phyloP scores from a whole-genome alignment of 495 filamentous ascomycete species.

The Massariosphaeria phaeospora region DNA sequence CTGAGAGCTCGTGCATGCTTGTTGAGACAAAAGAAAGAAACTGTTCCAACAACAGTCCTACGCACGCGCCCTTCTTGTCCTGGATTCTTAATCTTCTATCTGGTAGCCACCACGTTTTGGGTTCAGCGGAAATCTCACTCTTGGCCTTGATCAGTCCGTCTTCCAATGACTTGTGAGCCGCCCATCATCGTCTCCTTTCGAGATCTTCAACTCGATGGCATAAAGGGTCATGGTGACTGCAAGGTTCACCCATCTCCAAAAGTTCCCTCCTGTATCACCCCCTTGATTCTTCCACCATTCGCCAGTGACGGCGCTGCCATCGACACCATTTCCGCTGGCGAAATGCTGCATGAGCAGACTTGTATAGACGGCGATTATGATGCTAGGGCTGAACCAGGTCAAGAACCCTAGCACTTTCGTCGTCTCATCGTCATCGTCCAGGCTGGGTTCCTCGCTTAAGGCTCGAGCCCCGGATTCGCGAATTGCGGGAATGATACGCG shows the following conservation, averaged over 20 bases:
- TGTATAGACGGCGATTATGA: slow-evolving; percentile 94
- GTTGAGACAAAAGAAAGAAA: not conserved
- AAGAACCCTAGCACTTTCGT: slow-evolving; percentile 72
- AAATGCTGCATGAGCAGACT: slow-evolving; percentile 95
- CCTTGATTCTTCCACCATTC: slow-evolving; percentile 85
- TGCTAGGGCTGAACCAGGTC: slow-evolving; percentile 87
- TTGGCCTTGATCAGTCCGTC: slow-evolving; percentile 54
- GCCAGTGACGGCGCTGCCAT: slow-evolving; percentile 48
- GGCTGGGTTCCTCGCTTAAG: slow-evolving; percentile 71
- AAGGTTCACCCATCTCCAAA: slow-evolving; percentile 91
- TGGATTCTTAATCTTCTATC: not conserved
- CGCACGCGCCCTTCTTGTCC: not conserved
- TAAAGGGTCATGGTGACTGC: slow-evolving; percentile 83
- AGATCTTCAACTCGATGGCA: slow-evolving; percentile 78
- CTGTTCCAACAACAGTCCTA: not conserved
- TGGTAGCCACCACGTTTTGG: not conserved
- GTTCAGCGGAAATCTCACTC: not conserved
- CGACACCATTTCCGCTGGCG: slow-evolving; percentile 51
- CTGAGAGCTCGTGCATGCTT: slow-evolving; percentile 5
- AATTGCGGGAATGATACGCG: slow-evolving; percentile 92
- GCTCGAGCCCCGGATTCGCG: slow-evolving; percentile 77
- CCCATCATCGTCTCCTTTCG: slow-evolving; percentile 67
- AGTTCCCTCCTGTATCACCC: slow-evolving; percentile 71
- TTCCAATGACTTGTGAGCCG: slow-evolving; percentile 82
- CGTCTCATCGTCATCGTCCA: slow-evolving; percentile 81